A percentile compares a stretch with the other conserved stretches of the same genome.
Evolutionary conservation across 495 filamentous ascomycete species (phyloP).

Genomic region (Hypomontagnella monticulosa): DNA sequence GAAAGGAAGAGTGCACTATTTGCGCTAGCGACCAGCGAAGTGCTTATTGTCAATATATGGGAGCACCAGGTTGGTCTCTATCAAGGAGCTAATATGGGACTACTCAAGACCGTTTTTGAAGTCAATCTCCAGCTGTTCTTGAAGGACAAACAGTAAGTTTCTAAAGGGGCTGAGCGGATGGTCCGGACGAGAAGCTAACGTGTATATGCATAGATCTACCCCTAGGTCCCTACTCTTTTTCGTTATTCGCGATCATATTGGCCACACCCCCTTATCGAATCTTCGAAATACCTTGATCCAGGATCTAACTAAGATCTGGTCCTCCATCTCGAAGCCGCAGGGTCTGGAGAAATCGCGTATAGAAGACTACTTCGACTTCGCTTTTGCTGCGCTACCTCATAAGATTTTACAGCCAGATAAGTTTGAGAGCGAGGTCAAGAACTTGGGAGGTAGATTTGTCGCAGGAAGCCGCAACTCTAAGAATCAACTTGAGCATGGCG

Average conservation of each 20-base stretch:
- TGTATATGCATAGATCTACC: conserved; percentile 70
- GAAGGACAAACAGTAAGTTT: conserved; percentile 85
- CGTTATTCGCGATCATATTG: conserved; percentile 96
- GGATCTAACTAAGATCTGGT: conserved; percentile 91
- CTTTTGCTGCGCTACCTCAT: conserved; percentile 93
- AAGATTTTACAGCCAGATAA: conserved; percentile 96
- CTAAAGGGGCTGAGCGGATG: background rate
- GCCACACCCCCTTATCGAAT: conserved; percentile 86
- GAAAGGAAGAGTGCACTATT: conserved; percentile 98
- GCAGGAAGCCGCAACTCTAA: conserved; percentile 75
- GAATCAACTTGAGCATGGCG: conserved; percentile 59
- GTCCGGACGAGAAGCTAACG: conserved; percentile 5
- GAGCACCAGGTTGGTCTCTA: conserved; percentile 98
- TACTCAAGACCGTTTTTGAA: conserved; percentile 98
- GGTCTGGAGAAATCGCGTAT: conserved; percentile 90
- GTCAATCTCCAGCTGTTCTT: conserved; percentile 96
- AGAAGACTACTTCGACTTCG: conserved; percentile 98
- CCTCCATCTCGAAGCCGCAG: conserved; percentile 85
- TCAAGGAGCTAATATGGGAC: conserved; percentile 97
- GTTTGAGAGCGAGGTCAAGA: conserved; percentile 82
- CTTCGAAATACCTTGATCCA: conserved; percentile 88
- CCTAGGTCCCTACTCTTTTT: conserved; percentile 96
- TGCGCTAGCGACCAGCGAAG: conserved; percentile 95
- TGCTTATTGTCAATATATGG: conserved; percentile 98
- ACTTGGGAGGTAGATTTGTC: conserved; percentile 81